Base-by-base conservation (phyloP, 306 rosid species). In the Albizia julibrissin region DNA sequence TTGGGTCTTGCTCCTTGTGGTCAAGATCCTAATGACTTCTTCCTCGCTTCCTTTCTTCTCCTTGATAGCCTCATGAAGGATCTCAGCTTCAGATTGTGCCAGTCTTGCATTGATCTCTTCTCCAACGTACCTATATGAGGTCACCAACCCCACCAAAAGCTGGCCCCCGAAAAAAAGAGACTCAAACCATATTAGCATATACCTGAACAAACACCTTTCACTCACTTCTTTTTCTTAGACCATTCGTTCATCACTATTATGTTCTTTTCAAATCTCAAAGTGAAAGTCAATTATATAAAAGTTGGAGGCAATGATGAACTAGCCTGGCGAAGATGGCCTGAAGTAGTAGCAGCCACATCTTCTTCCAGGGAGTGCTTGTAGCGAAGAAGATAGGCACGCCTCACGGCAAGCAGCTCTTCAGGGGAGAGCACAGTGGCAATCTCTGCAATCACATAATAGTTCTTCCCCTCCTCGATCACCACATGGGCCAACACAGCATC, bases 281-380 rank as follows among this genome's bases (percentile, higher is more conserved):
- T 27, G 33, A 10, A 52, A 54, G 1, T 9, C 6, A 24, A 4
- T 24, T 24, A 5, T 64, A 8, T 64, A 29, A 29, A 26, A 64
- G 21, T 65, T 12, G 27, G 42, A 10, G 19, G 27, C 3, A 12
- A 40, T 19, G 33, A 69, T 22, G 75, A 44, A 71, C 75, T 43
- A 90, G 80, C 99, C 97, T 91, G 89, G 65, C 95, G 95, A 77
- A 89, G 86, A 44, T 87, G 93, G 31, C 95, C 98, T 2, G 74
- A 46, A 76, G 95, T 91, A n/a, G 82, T 83, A 15, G 87, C 81
- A 67, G 98, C 97, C 26, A 93, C 89, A 76, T 93, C 99, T 83
- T 95, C 99, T 85, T 95, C 99, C 81, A 95, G 67, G 10, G 93
- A 95, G 42, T 81, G 97, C 78, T 84, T 88, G 92, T 86, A 89